Evolutionary conservation across 139 green algal genomes (phyloP).

Genomic region (Volvox africanus): DNA sequence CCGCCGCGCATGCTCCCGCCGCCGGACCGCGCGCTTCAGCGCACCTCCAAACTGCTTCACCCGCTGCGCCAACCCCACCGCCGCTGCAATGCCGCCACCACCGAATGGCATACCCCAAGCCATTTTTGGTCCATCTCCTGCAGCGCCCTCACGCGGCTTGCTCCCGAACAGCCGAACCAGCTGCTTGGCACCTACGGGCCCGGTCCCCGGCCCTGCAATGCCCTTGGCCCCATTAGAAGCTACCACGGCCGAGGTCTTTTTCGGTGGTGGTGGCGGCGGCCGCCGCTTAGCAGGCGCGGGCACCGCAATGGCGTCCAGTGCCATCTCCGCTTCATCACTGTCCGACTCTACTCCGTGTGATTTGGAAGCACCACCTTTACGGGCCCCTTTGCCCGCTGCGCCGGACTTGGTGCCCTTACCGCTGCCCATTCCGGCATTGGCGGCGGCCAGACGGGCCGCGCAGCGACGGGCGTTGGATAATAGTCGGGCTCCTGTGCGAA

Average conservation of each 20-base stretch:
- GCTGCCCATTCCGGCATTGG: neutral
- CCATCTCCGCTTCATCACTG: neutral
- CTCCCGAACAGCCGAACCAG: conserved; percentile 6
- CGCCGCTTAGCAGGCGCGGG: neutral
- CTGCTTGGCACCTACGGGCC: neutral
- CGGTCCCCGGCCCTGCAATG: too few relatives aligned
- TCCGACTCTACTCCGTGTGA: neutral
- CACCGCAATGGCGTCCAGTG: neutral
- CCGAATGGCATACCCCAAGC: neutral
- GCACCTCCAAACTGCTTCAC: neutral
- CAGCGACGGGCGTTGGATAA: conserved; percentile 27
- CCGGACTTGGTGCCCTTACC: neutral
- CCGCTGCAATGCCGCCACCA: conserved; percentile 3
- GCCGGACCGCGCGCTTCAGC: conserved; percentile 2
- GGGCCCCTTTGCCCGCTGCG: neutral
- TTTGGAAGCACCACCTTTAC: neutral
- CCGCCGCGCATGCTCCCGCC: conserved; percentile 25
- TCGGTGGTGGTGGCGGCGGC: neutral
- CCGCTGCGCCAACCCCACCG: neutral
- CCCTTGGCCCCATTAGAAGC: neutral
- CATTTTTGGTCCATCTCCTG: neutral
- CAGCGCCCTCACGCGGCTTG: neutral
- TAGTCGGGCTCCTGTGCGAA: neutral
- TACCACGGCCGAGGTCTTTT: neutral
- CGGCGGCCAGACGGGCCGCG: neutral